phyloP scores from a whole-genome alignment of 352 stramenopile species.

The Pythium apleroticum region DNA sequence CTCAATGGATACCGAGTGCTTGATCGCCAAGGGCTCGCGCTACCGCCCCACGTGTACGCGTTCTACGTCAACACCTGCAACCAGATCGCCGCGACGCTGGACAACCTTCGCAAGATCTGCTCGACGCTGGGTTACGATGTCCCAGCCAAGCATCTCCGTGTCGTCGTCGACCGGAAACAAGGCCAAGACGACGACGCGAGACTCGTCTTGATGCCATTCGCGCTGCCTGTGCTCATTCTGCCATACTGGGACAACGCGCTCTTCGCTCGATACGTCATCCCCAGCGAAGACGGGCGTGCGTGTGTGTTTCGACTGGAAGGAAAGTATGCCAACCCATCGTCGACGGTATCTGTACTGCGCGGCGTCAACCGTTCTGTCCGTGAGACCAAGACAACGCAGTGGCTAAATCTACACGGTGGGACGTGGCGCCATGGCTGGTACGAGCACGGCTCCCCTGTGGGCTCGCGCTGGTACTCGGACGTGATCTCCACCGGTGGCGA shows the following conservation, averaged over 20 bases:
- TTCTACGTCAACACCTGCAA: slow-evolving; percentile 22
- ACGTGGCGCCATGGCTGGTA: slow-evolving; percentile 48
- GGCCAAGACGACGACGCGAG: not conserved
- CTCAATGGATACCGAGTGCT: slow-evolving; percentile 23
- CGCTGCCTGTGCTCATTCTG: slow-evolving; percentile 41
- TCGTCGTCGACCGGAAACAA: slow-evolving; percentile 26
- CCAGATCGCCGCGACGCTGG: slow-evolving; percentile 21
- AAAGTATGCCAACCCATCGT: slow-evolving; percentile 30
- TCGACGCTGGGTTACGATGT: slow-evolving; percentile 28
- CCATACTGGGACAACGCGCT: slow-evolving; percentile 43
- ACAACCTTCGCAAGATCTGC: slow-evolving; percentile 6
- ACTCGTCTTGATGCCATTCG: slow-evolving; percentile 28
- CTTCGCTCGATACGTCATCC: slow-evolving; percentile 32
- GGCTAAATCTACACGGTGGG: slow-evolving; percentile 31
- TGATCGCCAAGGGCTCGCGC: not conserved
- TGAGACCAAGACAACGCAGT: slow-evolving; percentile 38
- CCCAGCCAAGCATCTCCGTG: slow-evolving; percentile 26
- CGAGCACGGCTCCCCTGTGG: slow-evolving; percentile 20
- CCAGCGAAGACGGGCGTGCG: slow-evolving; percentile 34
- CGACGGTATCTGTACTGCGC: slow-evolving; percentile 16
- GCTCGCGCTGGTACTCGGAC: slow-evolving; percentile 33
- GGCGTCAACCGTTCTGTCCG: slow-evolving; percentile 27
- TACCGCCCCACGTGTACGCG: not conserved
- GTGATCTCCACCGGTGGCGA: slow-evolving; percentile 35
- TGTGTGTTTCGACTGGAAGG: slow-evolving; percentile 44